phyloP scores from a whole-genome alignment of 192 early-diverging fungal genomes.

The Coemansia sp. region DNA sequence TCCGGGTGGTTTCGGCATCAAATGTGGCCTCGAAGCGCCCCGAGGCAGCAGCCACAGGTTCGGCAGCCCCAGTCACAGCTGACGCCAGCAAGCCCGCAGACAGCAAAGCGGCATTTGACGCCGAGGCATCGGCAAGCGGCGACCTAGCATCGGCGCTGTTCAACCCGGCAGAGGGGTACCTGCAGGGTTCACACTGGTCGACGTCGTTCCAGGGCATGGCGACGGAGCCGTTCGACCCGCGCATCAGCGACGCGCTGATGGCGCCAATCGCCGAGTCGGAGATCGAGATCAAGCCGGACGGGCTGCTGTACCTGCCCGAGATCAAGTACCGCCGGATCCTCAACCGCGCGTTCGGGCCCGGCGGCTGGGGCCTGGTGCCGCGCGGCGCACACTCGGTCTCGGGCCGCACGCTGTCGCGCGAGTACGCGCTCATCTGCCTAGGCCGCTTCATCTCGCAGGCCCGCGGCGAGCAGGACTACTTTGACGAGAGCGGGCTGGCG shows the following conservation, averaged over 20 bases:
- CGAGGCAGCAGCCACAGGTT: background rate
- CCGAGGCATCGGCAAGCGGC: background rate
- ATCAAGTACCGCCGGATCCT: conserved; percentile 97
- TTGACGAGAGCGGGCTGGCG: conserved; percentile 68
- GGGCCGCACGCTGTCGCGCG: conserved; percentile 76
- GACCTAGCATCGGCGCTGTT: conserved; percentile 36
- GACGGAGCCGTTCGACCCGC: conserved; percentile 67
- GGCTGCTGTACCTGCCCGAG: conserved; percentile 91
- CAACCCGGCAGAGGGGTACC: conserved; percentile 42
- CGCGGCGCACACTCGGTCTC: conserved; percentile 84
- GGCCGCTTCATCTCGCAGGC: conserved; percentile 92
- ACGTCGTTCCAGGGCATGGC: conserved; percentile 74
- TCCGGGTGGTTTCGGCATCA: background rate
- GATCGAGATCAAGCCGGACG: conserved; percentile 95
- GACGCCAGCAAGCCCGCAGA: background rate
- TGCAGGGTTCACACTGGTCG: conserved; percentile 58
- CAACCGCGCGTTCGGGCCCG: conserved; percentile 93
- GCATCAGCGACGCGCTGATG: conserved; percentile 70
- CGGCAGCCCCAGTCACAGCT: background rate
- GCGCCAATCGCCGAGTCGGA: conserved; percentile 70
- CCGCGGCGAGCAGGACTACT: conserved; percentile 92
- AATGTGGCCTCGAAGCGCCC: background rate
- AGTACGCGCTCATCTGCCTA: conserved; percentile 85
- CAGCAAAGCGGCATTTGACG: background rate
- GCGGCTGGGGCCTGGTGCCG: conserved; percentile 85